Percentiles rank a stretch among this genome's conserved stretches.
Evolutionary conservation across 2,329 filamentous ascomycete genomes (phyloP).

Genomic region (Endoconidiophora polonica): DNA sequence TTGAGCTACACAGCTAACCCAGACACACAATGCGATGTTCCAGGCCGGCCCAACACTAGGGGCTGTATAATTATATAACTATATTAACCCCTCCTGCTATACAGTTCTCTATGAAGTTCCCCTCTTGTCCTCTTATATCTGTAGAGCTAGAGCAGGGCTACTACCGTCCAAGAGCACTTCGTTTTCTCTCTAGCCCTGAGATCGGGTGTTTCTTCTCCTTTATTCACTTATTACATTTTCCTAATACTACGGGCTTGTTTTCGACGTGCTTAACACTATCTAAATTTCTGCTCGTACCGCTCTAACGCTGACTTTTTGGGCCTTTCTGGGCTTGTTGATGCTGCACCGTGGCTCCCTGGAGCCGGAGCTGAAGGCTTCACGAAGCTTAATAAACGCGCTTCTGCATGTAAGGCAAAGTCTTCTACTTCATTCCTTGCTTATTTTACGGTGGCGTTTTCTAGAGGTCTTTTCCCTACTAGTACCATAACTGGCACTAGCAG

Average conservation of each 20-base stretch:
- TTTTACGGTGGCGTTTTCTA: not conserved
- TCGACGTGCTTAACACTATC: not conserved
- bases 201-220: not conserved
- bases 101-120: too few species aligned
- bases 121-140: too few species aligned
- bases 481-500: not conserved
- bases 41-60: too few species aligned
- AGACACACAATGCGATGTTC: too few species aligned
- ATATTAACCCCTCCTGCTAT: too few species aligned
- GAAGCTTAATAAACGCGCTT: not conserved
- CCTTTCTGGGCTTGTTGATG: not conserved
- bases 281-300: not conserved
- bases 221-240: not conserved
- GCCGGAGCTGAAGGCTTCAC: too few species aligned
- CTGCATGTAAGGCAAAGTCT: constrained; percentile 3
- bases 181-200: not conserved
- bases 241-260: not conserved
- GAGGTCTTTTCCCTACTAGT: too few species aligned
- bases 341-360: not conserved
- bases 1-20: too few species aligned
- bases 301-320: not conserved
- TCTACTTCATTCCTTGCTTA: not conserved
- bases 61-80: too few species aligned
- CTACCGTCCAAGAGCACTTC: not conserved
- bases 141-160: too few species aligned